Conservation (phyloP, 805 yeast species). For the Cyberlindnera veronae region DNA sequence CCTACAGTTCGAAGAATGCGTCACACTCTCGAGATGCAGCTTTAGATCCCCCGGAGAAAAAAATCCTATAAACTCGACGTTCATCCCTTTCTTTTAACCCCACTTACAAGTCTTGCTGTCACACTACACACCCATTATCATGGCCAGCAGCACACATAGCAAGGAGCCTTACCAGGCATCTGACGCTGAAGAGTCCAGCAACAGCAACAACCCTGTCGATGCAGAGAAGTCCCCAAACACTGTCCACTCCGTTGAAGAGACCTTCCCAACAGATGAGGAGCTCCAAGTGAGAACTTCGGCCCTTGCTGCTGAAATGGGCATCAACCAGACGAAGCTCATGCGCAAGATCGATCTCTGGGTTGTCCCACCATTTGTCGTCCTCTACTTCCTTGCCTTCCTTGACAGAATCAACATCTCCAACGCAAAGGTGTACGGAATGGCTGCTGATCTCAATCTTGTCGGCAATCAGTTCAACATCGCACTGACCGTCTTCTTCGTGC, state of each 20-base stretch:
- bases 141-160: background rate
- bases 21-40: no score
- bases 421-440: slow-evolving; percentile 72
- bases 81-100: no score
- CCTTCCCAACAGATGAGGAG: slow-evolving; percentile 21
- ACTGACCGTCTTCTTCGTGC: slow-evolving; percentile 45
- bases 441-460: slow-evolving; percentile 46
- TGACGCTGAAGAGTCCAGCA: background rate
- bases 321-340: slow-evolving; percentile 55
- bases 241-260: slow-evolving; percentile 3
- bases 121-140: background rate
- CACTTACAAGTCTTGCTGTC: background rate
- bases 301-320: slow-evolving; percentile 42
- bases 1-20: no score
- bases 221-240: slow-evolving; percentile 7
- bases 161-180: slow-evolving; percentile 1
- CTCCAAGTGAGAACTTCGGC: slow-evolving; percentile 24
- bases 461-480: slow-evolving; percentile 42
- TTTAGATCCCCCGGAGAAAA: no score
- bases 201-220: background rate
- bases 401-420: slow-evolving; percentile 83
- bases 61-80: no score
- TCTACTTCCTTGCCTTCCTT: slow-evolving; percentile 72
- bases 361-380: slow-evolving; percentile 70
- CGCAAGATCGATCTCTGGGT: slow-evolving; percentile 56